Base-by-base conservation (phyloP, 176 grass and related monocot species). In the Hordeum vulgare region DNA sequence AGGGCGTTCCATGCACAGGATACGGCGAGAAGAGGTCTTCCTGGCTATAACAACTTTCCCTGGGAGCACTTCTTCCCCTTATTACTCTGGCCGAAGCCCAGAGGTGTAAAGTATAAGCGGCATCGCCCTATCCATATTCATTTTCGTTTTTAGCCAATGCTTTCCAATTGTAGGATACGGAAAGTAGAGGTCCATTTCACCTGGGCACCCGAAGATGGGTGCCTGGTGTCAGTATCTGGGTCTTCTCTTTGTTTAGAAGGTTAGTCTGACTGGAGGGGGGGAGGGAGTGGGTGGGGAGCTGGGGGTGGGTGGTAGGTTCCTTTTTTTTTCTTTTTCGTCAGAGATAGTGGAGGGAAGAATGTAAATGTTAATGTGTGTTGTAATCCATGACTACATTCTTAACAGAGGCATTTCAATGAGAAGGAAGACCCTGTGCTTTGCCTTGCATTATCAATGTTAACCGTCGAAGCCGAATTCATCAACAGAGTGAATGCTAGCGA, bases 1-100 rank as follows among this genome's bases (percentile, higher is more conserved):
- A 89, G 85, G 93, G 92, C 35, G 89, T 87, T n/a, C 89, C 94
- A 21, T 99, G 97, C 85, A 99, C 97, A 36, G 97, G 97, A 77
- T 99, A 94, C 35, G 97, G 93, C 11, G 97, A 96, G 59, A 92
- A 83, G 84, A 95, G 85, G 62, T 92, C 91, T 24, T 94, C 92
- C 91, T 99, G 97, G 97, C 65, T 99, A 70, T 88, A 85, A 31
- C 85, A 21, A 56, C 53, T 68, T 79, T 64, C 31, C 31, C 86
- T 45, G 11, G 49, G 58, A 89, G 85, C 84, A 77, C 87, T 80
- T 96, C 83, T 92, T 94, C 84, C 84, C 62, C 58, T 84, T 74
- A 10, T 81, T 74, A 37, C 47, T 81, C 64, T 80, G 45, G 70
- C 51, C 11, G 71, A 51, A 44, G 84, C 60, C 56, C 81, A 34